Evolutionary conservation across 2,329 filamentous ascomycete genomes (phyloP).

Genomic region (Alternaria hordeiaustralica): DNA sequence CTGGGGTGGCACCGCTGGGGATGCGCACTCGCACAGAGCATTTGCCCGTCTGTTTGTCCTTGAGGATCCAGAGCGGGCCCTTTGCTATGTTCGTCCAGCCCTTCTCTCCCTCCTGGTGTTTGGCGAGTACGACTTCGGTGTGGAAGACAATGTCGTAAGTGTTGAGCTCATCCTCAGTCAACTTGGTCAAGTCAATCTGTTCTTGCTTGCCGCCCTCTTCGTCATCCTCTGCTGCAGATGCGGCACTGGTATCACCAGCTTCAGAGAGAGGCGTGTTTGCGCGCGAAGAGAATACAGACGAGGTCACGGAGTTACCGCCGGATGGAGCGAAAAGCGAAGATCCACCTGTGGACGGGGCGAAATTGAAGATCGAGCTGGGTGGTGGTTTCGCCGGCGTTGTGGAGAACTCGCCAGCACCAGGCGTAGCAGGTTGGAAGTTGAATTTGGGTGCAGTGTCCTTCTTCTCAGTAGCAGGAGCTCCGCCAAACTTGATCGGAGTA

Average conservation of each 20-base stretch:
- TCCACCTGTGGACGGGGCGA: slow-evolving; percentile 23
- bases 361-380: slow-evolving; percentile 31
- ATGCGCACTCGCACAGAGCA: slow-evolving; percentile 44
- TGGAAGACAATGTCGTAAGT: slow-evolving; percentile 45
- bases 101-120: slow-evolving; percentile 35
- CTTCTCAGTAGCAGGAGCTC: slow-evolving; percentile 26
- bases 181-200: slow-evolving; percentile 39
- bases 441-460: slow-evolving; percentile 32
- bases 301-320: slow-evolving; percentile 29
- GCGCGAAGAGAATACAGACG: slow-evolving; percentile 44
- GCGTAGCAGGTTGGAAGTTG: slow-evolving; percentile 35
- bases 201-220: slow-evolving; percentile 38
- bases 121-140: slow-evolving; percentile 34
- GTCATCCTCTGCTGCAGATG: slow-evolving; percentile 36
- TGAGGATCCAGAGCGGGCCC: slow-evolving; percentile 46
- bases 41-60: slow-evolving; percentile 43
- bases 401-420: slow-evolving; percentile 33
- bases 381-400: slow-evolving; percentile 37
- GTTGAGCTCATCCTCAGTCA: slow-evolving; percentile 42
- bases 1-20: slow-evolving; percentile 35
- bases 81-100: slow-evolving; percentile 41
- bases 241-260: slow-evolving; percentile 36
- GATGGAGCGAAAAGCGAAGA: slow-evolving; percentile 27
- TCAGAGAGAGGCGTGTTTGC: slow-evolving; percentile 47
- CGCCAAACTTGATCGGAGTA: slow-evolving; percentile 45